Base-by-base conservation (phyloP, 2,329 filamentous ascomycete species). In the Alternaria ventricosa region DNA sequence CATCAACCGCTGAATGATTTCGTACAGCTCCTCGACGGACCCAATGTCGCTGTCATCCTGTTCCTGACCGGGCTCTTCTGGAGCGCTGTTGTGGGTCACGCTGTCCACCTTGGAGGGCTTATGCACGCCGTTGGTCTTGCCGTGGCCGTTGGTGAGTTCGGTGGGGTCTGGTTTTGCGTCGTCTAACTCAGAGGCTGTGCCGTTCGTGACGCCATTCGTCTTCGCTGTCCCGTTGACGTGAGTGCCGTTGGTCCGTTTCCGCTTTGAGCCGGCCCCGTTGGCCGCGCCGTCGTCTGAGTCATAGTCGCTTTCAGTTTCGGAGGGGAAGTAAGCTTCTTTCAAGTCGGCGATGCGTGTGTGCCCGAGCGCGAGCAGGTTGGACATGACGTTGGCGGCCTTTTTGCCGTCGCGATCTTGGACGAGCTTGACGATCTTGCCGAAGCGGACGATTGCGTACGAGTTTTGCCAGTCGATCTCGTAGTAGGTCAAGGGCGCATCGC, bases 391-490 rank as follows among this genome's bases (percentile, higher is more conserved):
- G 60, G 89, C 88, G 28, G 93, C 93, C 65, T 89, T 86, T n/a
- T 85, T 82, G 18, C 94, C 95, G 76, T 93, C 90, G 70, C 90
- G 88, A 33, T 86, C 86, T 69, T 93, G 89, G 46, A 96, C 87
- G 63, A 93, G 84, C 67, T 94, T 88, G 27, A 96, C 82, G 43
- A 97, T 91, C 80, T 93, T 96, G 46, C 93, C 94, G 5, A 88
- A 88, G 61, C 96, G 91, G 41, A 94, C 84, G 46, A 97, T 85
- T 70, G 90, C 90, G 81, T 98, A 98, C 67, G 93, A 92, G 65
- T 90, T 88, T 69, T 89, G 84, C 76, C 90, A 85, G 73, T 97
- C 94, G 62, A 93, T 92, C 78, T 97, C 92, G 82, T 98, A 99
- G 76, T 88, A 89, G 23, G 92, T 91, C 54, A 85, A 79, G 49